Percentiles rank a stretch among this genome's conserved stretches.
These are phyloP conservation scores for Candida insectorum DNA, from an alignment of 805 yeast genomes.

Conservation along the genomic window DNA sequence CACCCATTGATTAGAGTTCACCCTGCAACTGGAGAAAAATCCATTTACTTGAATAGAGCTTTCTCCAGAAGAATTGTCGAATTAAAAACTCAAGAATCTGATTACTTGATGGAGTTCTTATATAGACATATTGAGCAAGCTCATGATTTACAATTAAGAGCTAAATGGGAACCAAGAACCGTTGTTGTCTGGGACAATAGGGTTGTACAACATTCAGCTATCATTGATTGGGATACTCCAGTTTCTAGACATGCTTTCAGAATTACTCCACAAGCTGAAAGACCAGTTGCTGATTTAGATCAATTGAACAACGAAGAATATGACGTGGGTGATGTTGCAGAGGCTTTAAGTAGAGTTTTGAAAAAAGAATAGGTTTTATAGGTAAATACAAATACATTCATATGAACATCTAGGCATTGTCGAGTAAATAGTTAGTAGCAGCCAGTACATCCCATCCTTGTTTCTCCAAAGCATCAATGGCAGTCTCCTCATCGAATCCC, in stretches of 20 bases:
- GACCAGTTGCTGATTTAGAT: constrained; percentile 50
- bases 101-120: constrained; percentile 54
- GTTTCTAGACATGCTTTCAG: constrained; percentile 70
- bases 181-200: constrained; percentile 82
- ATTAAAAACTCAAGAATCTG: constrained; percentile 69
- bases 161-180: constrained; percentile 66
- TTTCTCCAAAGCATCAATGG: constrained; percentile 62
- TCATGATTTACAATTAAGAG: constrained; percentile 65
- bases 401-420: constrained; percentile 49
- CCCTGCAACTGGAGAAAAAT: constrained; percentile 66
- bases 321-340: constrained; percentile 28
- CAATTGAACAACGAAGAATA: constrained; percentile 37
- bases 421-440: constrained; percentile 84
- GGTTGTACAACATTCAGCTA: constrained; percentile 63
- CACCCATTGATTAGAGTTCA: constrained; percentile 74
- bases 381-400: too few species aligned
- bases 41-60: constrained; percentile 53
- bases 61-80: constrained; percentile 69
- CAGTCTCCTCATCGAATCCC: constrained; percentile 76
- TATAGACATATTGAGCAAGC: constrained; percentile 49
- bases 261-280: constrained; percentile 68
- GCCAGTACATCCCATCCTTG: constrained; percentile 75
- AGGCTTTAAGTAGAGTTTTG: too few species aligned
- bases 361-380: too few species aligned
- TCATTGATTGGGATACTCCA: constrained; percentile 68